These are phyloP conservation scores for Penicillium janthinellum DNA, from an alignment of 2,329 filamentous ascomycete genomes.

Conservation along the genomic window DNA sequence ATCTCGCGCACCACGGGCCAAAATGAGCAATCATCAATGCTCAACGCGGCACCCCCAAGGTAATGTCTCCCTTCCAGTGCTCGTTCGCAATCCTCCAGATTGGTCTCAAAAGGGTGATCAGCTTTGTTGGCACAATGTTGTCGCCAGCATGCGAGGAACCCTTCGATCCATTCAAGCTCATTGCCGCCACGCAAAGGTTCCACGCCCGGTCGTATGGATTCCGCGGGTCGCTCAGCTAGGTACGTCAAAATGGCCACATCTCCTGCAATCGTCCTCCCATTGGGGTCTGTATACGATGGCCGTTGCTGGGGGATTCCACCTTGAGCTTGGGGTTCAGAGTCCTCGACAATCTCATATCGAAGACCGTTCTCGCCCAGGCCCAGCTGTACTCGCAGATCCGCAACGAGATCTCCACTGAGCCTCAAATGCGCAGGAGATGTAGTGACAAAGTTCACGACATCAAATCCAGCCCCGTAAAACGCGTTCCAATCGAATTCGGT, in stretches of 20 bases:
- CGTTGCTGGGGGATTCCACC: constrained; percentile 6
- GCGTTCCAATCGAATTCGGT: constrained; percentile 71
- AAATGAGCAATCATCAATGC: constrained; percentile 47
- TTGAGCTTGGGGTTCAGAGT: constrained; percentile 14
- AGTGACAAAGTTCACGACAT: constrained; percentile 63
- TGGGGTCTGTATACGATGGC: constrained; percentile 33
- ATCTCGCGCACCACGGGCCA: constrained; percentile 48
- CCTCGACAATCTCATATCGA: constrained; percentile 30
- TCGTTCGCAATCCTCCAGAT: constrained; percentile 38
- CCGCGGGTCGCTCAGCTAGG: constrained; percentile 28
- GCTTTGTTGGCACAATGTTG: constrained; percentile 18
- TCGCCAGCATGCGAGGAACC: constrained; percentile 35
- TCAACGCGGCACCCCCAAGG: constrained; percentile 39
- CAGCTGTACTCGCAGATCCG: constrained; percentile 43
- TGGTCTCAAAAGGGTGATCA: constrained; percentile 13
- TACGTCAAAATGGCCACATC: constrained; percentile 36
- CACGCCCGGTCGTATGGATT: constrained; percentile 29
- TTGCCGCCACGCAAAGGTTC: constrained; percentile 32
- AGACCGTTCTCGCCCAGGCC: constrained; percentile 43
- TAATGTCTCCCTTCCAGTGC: constrained; percentile 35
- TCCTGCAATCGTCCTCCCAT: constrained; percentile 34
- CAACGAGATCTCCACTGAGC: constrained; percentile 35
- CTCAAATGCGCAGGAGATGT: constrained; percentile 34
- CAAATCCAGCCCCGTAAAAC: constrained; percentile 77
- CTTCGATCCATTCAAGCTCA: constrained; percentile 32